phyloP scores from a whole-genome alignment of 305 asterid species.

The Petunia hybrid region DNA sequence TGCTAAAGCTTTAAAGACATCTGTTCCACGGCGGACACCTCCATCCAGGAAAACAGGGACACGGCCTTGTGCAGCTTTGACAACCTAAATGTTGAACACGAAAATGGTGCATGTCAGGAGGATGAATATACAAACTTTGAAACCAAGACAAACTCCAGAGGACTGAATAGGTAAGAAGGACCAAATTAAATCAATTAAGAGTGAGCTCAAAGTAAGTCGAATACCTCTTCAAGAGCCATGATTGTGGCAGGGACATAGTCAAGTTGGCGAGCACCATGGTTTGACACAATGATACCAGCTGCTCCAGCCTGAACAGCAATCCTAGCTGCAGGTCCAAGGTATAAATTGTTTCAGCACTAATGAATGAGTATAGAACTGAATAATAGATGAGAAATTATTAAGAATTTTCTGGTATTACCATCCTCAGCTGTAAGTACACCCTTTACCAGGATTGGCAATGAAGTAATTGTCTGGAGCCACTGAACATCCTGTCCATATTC shows the following conservation, averaged over 20 bases:
- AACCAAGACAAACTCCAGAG: not conserved
- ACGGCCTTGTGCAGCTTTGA: conserved; percentile 42
- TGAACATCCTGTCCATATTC: conserved; percentile 35
- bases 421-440: conserved; percentile 46
- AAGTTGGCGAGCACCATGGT: conserved; percentile 46
- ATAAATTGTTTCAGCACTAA: not conserved
- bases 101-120: not conserved
- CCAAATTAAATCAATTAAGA: not conserved
- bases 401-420: conserved; percentile 24
- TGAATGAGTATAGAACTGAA: not conserved
- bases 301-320: conserved; percentile 42
- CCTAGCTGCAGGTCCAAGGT: conserved; percentile 35
- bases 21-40: conserved; percentile 43
- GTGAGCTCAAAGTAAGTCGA: not conserved
- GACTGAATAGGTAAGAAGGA: not conserved
- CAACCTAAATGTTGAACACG: conserved; percentile 31
- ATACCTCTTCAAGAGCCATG: conserved; percentile 42
- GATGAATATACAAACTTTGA: not conserved
- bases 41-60: conserved; percentile 45
- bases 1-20: conserved; percentile 45
- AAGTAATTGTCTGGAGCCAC: conserved; percentile 44
- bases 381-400: not conserved
- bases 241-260: conserved; percentile 45
- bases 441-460: conserved; percentile 45
- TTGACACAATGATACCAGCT: conserved; percentile 45